Conservation (phyloP, 805 yeast species). For the Ogataea trehalophila region DNA sequence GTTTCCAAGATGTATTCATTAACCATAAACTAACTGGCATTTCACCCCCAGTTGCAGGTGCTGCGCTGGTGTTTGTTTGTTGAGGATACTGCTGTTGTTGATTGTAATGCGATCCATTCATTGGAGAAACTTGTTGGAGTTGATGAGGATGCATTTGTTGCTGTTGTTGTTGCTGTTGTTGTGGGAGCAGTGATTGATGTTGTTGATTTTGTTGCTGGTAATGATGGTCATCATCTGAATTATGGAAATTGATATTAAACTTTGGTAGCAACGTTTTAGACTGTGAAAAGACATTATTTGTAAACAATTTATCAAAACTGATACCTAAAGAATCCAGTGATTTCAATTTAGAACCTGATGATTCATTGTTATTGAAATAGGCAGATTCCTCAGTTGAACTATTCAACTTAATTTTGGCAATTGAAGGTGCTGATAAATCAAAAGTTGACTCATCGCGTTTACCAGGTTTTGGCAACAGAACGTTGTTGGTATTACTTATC, state of each 20-base stretch:
- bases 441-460: slow-evolving; percentile 1
- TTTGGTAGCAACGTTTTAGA: slow-evolving; percentile 15
- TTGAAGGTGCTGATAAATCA: slow-evolving; percentile 6
- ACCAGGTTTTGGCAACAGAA: slow-evolving; percentile 7
- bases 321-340: slow-evolving; percentile 13
- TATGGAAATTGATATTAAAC: slow-evolving; percentile 10
- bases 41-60: not conserved
- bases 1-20: slow-evolving; percentile 16
- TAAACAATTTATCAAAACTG: slow-evolving; percentile 20
- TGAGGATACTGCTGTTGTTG: not conserved
- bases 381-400: slow-evolving; percentile 1
- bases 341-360: slow-evolving; percentile 4
- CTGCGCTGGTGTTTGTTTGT: not conserved
- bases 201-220: too few relatives aligned
- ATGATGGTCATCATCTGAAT: not conserved
- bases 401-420: slow-evolving; percentile 9
- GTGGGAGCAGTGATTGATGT: too few relatives aligned
- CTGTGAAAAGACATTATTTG: slow-evolving; percentile 23
- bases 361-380: not conserved
- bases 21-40: slow-evolving; percentile 17
- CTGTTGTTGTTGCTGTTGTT: too few relatives aligned
- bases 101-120: too few relatives aligned
- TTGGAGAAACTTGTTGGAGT: too few relatives aligned
- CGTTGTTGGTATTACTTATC: slow-evolving; percentile 10
- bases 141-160: too few relatives aligned